phyloP scores from a whole-genome alignment of 208 protist genomes.

The Acanthamoeba healyi region DNA sequence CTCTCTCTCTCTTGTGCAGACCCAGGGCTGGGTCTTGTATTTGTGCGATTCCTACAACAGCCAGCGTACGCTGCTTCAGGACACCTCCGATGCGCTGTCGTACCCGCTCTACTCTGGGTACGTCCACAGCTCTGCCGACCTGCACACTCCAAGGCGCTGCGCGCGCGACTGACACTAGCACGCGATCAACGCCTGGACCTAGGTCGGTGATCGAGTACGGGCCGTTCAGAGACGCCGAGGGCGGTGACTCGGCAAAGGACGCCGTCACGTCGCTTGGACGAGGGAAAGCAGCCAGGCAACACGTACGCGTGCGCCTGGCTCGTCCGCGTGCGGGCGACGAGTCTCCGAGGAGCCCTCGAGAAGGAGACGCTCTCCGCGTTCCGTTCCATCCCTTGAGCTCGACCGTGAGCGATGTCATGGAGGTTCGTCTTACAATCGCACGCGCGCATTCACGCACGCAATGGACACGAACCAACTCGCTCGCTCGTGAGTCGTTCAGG shows the following conservation, averaged over 20 bases:
- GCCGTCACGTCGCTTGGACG: neutral
- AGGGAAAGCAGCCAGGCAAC: neutral
- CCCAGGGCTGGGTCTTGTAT: neutral
- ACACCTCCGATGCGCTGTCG: neutral
- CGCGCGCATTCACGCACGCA: neutral
- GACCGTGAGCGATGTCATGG: neutral
- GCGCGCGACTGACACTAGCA: neutral
- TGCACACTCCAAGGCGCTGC: neutral
- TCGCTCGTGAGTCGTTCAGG: neutral
- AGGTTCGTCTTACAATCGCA: neutral
- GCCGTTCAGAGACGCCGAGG: neutral
- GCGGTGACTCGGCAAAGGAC: neutral
- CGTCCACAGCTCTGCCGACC: neutral
- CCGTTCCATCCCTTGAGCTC: neutral
- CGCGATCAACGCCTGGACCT: neutral
- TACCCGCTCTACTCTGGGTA: neutral
- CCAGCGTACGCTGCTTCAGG: neutral
- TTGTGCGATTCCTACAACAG: neutral
- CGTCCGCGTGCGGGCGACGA: neutral
- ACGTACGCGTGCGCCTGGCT: neutral
- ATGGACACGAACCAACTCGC: neutral
- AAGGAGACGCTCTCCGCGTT: neutral
- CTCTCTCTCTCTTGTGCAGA: neutral
- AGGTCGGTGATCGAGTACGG: slow-evolving; percentile 30
- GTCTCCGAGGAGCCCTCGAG: neutral